These are phyloP conservation scores for Aspergillus brasiliensis DNA, from an alignment of 2,329 filamentous ascomycete genomes.

Conservation along the genomic window DNA sequence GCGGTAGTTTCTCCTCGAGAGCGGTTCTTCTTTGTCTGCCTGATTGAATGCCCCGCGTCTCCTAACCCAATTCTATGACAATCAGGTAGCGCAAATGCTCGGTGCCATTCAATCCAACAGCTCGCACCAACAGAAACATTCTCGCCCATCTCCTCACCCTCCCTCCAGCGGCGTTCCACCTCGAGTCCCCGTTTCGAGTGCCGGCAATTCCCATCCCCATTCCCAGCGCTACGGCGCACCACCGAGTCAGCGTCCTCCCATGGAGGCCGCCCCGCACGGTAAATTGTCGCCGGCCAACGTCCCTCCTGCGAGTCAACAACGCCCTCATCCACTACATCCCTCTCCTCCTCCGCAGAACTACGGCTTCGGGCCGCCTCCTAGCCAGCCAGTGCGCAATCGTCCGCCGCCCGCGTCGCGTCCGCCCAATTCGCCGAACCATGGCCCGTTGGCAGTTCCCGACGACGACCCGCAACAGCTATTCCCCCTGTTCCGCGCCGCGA, in stretches of 20 bases:
- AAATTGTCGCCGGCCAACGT: slow-evolving; percentile 23
- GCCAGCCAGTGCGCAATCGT: slow-evolving; percentile 56
- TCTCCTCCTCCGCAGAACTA: slow-evolving; percentile 51
- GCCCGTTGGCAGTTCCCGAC: slow-evolving; percentile 51
- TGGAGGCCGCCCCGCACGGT: slow-evolving; percentile 18
- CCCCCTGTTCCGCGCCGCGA: slow-evolving; percentile 86
- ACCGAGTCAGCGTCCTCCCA: slow-evolving; percentile 14
- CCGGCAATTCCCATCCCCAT: slow-evolving; percentile 23
- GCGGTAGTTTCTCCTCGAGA: slow-evolving; percentile 24
- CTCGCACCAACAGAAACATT: slow-evolving; percentile 33
- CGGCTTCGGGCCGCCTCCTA: slow-evolving; percentile 53
- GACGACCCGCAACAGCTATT: slow-evolving; percentile 65
- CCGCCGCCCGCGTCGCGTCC: slow-evolving; percentile 63
- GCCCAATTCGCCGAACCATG: slow-evolving; percentile 65
- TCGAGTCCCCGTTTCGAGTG: slow-evolving; percentile 29
- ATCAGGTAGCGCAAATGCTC: slow-evolving; percentile 50
- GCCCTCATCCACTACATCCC: slow-evolving; percentile 43
- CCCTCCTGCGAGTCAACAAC: slow-evolving; percentile 29
- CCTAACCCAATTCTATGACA: slow-evolving; percentile 2
- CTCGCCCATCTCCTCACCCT: slow-evolving; percentile 28
- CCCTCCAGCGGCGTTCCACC: slow-evolving; percentile 28
- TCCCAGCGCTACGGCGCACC: slow-evolving; percentile 21
- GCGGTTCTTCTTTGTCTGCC: not conserved
- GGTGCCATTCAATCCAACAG: slow-evolving; percentile 35
- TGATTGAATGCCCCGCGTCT: slow-evolving; percentile 11